Conservation (phyloP, 1,284 basidiomycete species). For the Leccinum variabile region DNA sequence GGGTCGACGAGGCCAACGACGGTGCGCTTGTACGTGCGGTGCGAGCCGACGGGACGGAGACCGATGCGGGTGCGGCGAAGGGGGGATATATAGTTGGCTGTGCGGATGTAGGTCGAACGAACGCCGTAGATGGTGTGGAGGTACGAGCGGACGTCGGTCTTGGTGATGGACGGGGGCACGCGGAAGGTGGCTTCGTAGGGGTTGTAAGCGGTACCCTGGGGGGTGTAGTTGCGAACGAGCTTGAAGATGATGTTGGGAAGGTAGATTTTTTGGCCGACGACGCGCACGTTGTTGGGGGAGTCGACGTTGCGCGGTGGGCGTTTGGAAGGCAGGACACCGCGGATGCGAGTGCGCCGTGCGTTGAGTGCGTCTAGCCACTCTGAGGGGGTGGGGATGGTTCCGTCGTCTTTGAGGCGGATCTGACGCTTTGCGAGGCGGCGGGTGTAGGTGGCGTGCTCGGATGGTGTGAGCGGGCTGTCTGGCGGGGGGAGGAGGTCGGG, state of each 20-base stretch:
- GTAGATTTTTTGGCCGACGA: slow-evolving; percentile 82
- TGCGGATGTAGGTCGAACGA: slow-evolving; percentile 89
- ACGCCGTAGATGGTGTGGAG: slow-evolving; percentile 84
- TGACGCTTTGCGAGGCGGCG: slow-evolving; percentile 55
- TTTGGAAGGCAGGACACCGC: slow-evolving; percentile 50
- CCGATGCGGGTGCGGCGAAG: slow-evolving; percentile 40
- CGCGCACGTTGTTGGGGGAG: slow-evolving; percentile 42
- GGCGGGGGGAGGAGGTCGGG: slow-evolving; percentile 38
- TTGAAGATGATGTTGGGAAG: slow-evolving; percentile 86
- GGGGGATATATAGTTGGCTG: slow-evolving; percentile 80
- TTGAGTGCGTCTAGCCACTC: slow-evolving; percentile 61
- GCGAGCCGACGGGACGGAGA: slow-evolving; percentile 36
- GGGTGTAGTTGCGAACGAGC: slow-evolving; percentile 84
- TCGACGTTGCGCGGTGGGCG: background rate
- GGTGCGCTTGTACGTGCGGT: slow-evolving; percentile 80
- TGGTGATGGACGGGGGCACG: slow-evolving; percentile 82
- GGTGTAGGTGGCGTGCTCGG: slow-evolving; percentile 59
- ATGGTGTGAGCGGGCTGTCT: slow-evolving; percentile 59
- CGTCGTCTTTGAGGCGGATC: slow-evolving; percentile 43
- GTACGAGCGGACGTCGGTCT: slow-evolving; percentile 89
- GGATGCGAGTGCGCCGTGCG: slow-evolving; percentile 58
- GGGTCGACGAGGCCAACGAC: slow-evolving; percentile 87
- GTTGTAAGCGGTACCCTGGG: slow-evolving; percentile 80
- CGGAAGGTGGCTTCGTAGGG: slow-evolving; percentile 95
- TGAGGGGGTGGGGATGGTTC: slow-evolving; percentile 41